Conservation (phyloP, 768 basidiomycete species). For the Russula ochroleuca region DNA sequence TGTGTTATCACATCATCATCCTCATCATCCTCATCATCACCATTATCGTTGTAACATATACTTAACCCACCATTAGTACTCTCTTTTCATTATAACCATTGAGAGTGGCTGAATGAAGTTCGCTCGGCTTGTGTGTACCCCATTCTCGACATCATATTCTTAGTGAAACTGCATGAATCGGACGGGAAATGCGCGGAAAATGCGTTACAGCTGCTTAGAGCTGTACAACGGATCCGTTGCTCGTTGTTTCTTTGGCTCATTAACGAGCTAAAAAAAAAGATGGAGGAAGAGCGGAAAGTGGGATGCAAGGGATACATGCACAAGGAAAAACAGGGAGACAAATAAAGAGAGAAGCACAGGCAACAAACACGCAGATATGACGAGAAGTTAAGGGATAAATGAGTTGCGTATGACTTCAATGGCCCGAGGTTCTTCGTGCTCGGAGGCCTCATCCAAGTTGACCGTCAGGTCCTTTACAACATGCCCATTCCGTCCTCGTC, state of each 20-base stretch:
- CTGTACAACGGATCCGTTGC: conserved; percentile 10
- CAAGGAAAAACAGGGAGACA: neutral
- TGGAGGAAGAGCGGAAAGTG: too few species aligned
- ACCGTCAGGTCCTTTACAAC: conserved; percentile 35
- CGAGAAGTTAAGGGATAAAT: conserved; percentile 21
- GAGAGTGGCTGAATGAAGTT: neutral
- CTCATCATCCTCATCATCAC: neutral
- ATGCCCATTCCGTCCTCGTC: conserved; percentile 71
- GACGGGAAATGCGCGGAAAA: conserved; percentile 9
- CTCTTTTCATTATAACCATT: neutral
- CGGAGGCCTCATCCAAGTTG: neutral
- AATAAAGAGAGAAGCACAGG: conserved; percentile 7
- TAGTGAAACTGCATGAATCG: neutral
- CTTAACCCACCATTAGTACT: neutral
- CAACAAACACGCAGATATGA: neutral
- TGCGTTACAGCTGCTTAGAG: conserved; percentile 14
- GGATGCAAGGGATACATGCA: neutral
- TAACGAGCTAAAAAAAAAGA: neutral
- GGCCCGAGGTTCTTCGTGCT: conserved; percentile 2
- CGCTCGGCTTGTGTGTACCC: neutral
- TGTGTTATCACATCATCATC: conserved; percentile 1
- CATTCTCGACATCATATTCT: neutral
- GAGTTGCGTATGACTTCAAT: conserved; percentile 3
- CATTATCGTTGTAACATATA: neutral
- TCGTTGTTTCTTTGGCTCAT: conserved; percentile 20